Evolutionary conservation across 345 rosid species (phyloP), one percentile per base, ranked within the genome.

Genomic region (Cochlearia excelsa): DNA sequence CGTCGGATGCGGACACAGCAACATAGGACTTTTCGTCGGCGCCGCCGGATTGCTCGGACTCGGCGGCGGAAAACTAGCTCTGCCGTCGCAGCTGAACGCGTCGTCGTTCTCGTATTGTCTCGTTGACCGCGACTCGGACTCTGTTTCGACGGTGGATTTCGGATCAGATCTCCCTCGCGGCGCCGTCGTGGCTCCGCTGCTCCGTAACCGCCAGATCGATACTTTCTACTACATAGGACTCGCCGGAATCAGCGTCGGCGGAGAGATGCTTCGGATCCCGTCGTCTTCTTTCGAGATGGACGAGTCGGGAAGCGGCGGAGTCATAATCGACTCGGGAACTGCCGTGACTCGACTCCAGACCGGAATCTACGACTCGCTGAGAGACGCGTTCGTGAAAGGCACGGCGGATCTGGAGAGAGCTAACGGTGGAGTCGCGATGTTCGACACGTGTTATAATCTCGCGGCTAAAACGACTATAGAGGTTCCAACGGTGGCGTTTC

Each of bases 1-100:
- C 35, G 61, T 92, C 7, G 96, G 98, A 4, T 92, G 98, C 48
- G 96, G 96, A 11, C 98, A 92, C 57, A 83, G 72, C 50, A 92
- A 92, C 43, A 80, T 83, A 61, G 98, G 98, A 0, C 56, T 88
- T 28, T 88, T 92, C 57, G 54, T 83, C 6, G 96, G 93, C 10
- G 96, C 98, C 1, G 93, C 89, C 1, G 98, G 98, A 31, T 77
- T 92, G 42, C 80, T 88, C 2, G 98, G 96, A 2, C 93, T 92
- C 41, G 96, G 98, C 39, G 87, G 95, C 26, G 98, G 98, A 6
- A 53, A 76, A 35, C 80, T 92, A 0, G 84, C 96, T 46, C 75
- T 92, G 1, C 82, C 95, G 1, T 84, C 95, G 2, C 96, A 88
- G 84, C 69, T 88, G 9, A 80, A 85, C 40, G 78, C 84, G 1